phyloP scores from a whole-genome alignment of 2,329 filamentous ascomycete genomes.

The Colletotrichum sp. region DNA sequence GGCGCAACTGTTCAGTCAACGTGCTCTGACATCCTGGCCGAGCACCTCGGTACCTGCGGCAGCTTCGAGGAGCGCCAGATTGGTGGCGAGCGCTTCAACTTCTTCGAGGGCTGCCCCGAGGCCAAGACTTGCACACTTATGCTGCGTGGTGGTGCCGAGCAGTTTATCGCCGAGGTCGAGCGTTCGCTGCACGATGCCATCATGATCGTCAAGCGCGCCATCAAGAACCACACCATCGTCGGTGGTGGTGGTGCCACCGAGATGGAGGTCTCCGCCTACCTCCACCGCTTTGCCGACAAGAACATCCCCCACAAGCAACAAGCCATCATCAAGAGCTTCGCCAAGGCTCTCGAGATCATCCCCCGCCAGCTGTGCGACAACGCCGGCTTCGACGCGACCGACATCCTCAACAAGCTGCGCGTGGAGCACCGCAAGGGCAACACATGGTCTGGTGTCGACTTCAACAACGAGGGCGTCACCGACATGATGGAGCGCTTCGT shows the following conservation, averaged over 20 bases:
- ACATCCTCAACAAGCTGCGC: conserved; percentile 94
- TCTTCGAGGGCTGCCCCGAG: conserved; percentile 94
- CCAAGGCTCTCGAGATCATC: conserved; percentile 95
- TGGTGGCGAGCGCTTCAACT: conserved; percentile 96
- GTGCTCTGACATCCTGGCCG: conserved; percentile 89
- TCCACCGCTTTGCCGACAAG: conserved; percentile 91
- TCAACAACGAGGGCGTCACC: conserved; percentile 86
- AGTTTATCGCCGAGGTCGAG: conserved; percentile 99
- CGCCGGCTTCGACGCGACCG: conserved; percentile 96
- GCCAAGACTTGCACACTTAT: conserved; percentile 98
- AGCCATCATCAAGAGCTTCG: conserved; percentile 95
- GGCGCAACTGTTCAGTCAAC: conserved; percentile 93
- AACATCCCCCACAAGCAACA: conserved; percentile 96
- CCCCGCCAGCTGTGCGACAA: conserved; percentile 98
- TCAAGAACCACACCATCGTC: conserved; percentile 93
- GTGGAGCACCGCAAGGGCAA: conserved; percentile 96
- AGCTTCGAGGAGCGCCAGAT: conserved; percentile 95
- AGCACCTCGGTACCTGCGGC: conserved; percentile 91
- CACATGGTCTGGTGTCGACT: conserved; percentile 96
- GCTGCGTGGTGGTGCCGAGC: conserved; percentile 93
- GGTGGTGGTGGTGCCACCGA: conserved; percentile 93
- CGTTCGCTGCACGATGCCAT: conserved; percentile 97
- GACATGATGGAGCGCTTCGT: conserved; percentile 97
- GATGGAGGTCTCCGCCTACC: conserved; percentile 95
- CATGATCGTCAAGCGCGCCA: conserved; percentile 99